Base-by-base conservation (phyloP, 129 eudicot species). In the Chrysanthemum seticuspe region DNA sequence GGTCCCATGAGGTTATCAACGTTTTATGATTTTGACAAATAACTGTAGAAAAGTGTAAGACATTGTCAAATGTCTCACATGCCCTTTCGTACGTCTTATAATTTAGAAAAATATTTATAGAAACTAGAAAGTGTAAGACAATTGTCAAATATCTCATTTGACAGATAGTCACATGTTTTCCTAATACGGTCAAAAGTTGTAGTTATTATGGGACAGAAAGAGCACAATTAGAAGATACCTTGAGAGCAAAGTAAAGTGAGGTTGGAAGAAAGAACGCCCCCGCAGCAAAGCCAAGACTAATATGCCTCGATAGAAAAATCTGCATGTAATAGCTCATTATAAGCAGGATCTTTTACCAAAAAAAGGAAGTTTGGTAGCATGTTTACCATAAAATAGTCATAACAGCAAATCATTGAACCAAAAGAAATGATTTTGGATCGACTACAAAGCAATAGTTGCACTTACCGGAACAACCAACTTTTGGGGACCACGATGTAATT, bases 391-490 rank as follows among this genome's bases (percentile, higher is more conserved):
- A 50, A 67, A 58, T 47, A 13, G 3, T n/a, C 36, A 50, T 23
- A 40, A 40, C 10, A 40, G 47, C 47, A 40, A 40, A 40, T 40
- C 47, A 2, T 6, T 40, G 47, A 40, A 40, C 47, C 47, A 36
- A 40, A 68, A 19, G 0, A 70, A 19, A 23, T 10, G 6, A 29
- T 15, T 57, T 25, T 61, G 36, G 66, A 77, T 56, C 31, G 4
- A 6, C 21, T 44, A 44, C 18, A 29, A 78, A 34, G 15, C 19
- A 9, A 51, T 27, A 57, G 78, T 27, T 68, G 36, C 77, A 89
- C 98, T 94, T 86, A 94, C 98, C 75, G 98, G 98, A 81, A 94
- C 80, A 75, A 90, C 87, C 74, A 94, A 60, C 84, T 90, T 94
- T 63, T 94, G 98, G 53, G 96, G 88, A 2, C 96, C 96, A 65